A percentile compares a stretch with the other conserved stretches of the same genome.
These are phyloP conservation scores for Diaporthe velutina DNA, from an alignment of 2,329 filamentous ascomycete species.

Conservation along the genomic window DNA sequence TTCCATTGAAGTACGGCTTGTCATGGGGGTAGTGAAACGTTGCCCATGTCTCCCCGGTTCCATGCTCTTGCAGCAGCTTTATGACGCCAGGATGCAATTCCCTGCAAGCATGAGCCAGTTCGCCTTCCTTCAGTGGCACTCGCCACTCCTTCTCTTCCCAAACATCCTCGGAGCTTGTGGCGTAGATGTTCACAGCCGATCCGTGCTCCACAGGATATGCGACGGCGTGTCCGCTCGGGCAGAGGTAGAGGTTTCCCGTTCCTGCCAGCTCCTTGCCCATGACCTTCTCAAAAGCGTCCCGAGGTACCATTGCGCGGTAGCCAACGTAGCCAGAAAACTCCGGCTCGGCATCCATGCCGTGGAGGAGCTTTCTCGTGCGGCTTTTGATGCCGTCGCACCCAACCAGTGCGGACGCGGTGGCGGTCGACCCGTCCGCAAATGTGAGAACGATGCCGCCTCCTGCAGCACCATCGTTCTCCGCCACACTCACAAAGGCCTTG, in stretches of 20 bases:
- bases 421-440: constrained; percentile 37
- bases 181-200: constrained; percentile 36
- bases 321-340: constrained; percentile 39
- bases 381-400: constrained; percentile 45
- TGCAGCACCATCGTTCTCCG: neutral
- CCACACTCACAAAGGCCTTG: constrained; percentile 35
- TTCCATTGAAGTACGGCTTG: constrained; percentile 32
- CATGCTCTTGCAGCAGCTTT: constrained; percentile 9
- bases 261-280: constrained; percentile 30
- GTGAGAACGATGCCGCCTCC: neutral
- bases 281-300: constrained; percentile 15
- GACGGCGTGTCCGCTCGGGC: constrained; percentile 30
- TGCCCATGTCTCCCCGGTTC: constrained; percentile 40
- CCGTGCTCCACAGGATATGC: constrained; percentile 39
- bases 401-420: constrained; percentile 39
- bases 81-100: constrained; percentile 19
- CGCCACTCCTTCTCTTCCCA: constrained; percentile 29
- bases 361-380: constrained; percentile 34
- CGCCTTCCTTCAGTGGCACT: neutral
- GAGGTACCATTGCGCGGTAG: constrained; percentile 39
- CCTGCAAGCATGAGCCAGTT: neutral
- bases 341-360: constrained; percentile 32
- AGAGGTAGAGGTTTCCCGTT: constrained; percentile 32
- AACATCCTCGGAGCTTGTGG: neutral
- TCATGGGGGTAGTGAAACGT: constrained; percentile 38